Conservation (phyloP, 768 basidiomycete species). For the Agrocybe pediades region DNA sequence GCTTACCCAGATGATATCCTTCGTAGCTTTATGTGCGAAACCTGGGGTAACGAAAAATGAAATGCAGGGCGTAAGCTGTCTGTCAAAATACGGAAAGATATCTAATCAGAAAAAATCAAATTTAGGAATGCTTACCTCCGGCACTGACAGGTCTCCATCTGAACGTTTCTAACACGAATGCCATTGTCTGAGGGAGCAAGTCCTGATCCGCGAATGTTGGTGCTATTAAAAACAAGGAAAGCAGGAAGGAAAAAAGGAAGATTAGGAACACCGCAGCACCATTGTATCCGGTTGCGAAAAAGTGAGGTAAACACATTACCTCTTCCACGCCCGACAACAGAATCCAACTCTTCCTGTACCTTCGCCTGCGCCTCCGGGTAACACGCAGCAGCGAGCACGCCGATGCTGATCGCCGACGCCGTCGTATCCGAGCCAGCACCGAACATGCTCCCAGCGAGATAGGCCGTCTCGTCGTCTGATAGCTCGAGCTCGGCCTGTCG, state of each 20-base stretch:
- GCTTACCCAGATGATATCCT: constrained; percentile 65
- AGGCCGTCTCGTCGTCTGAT: constrained; percentile 58
- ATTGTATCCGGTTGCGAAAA: not conserved
- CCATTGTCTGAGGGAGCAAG: constrained; percentile 45
- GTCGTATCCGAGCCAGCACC: constrained; percentile 72
- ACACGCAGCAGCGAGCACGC: constrained; percentile 58
- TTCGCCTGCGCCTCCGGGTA: constrained; percentile 51
- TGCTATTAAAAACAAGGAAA: constrained; percentile 18
- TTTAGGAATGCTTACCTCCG: no score
- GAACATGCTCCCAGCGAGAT: constrained; percentile 65
- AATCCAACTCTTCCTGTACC: constrained; percentile 59
- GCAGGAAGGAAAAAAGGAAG: not conserved
- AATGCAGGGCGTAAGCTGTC: not conserved
- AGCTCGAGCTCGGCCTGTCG: constrained; percentile 55
- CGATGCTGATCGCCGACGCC: constrained; percentile 56
- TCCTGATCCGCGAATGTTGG: constrained; percentile 43
- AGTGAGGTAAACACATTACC: constrained; percentile 23
- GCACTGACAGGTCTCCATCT: constrained; percentile 55
- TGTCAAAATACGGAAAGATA: not conserved
- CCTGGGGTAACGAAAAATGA: constrained; percentile 26
- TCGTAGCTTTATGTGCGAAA: constrained; percentile 64
- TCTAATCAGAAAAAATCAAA: constrained; percentile 10
- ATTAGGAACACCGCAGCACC: not conserved
- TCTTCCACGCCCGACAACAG: constrained; percentile 48
- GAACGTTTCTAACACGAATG: constrained; percentile 51